Evolutionary conservation across 192 early-diverging fungal species (phyloP).

Genomic region (Coemansia sp.): DNA sequence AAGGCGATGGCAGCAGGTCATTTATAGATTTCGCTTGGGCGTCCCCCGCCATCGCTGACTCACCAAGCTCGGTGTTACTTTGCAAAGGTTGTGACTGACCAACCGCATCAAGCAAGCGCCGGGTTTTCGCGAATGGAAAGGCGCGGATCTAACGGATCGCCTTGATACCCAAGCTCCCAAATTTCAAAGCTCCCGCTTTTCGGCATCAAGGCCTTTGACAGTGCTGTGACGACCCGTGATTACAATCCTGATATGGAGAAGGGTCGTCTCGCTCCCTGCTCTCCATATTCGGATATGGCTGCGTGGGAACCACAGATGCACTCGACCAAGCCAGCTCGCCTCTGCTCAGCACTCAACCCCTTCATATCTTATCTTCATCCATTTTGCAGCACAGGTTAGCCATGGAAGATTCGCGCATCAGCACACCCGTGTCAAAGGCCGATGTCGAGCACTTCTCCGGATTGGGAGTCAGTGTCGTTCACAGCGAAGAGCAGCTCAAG

Average conservation of each 20-base stretch:
- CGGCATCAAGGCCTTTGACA: too few relatives aligned
- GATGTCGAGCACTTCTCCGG: constrained; percentile 39
- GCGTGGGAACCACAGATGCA: background rate
- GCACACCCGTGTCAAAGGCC: constrained; percentile 15
- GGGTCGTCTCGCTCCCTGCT: too few relatives aligned
- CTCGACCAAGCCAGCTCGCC: background rate
- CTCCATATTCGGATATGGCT: background rate
- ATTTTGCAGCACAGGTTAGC: background rate
- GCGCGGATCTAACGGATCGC: background rate
- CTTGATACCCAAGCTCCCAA: background rate
- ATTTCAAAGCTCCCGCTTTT: too few relatives aligned
- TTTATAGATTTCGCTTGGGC: constrained; percentile 4
- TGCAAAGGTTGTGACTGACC: constrained; percentile 5
- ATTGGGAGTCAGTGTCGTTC: constrained; percentile 20
- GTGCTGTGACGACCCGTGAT: too few relatives aligned
- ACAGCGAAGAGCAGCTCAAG: constrained; percentile 16
- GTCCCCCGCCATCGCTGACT: background rate
- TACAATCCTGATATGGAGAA: background rate
- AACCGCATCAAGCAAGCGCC: background rate
- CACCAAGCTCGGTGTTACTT: background rate
- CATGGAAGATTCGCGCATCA: background rate
- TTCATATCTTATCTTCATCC: background rate
- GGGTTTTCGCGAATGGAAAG: background rate
- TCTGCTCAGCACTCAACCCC: background rate
- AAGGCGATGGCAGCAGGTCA: background rate